Evolutionary conservation across 768 basidiomycete genomes (phyloP).

Genomic region (Crassisporium funariophilum): DNA sequence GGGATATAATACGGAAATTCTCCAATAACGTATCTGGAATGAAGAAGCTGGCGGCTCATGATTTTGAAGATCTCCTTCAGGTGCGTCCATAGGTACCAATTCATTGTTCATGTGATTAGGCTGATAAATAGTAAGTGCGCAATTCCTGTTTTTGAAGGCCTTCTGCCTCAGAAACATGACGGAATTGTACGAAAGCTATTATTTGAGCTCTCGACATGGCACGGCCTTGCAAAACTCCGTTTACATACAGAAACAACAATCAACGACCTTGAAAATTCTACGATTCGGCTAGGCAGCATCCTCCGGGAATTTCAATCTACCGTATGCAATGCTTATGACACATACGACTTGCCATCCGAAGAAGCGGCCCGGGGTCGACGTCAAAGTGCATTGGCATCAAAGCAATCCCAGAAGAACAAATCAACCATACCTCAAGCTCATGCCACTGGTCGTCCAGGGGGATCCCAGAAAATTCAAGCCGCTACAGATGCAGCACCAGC

Average conservation of each 20-base stretch:
- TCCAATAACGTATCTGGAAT: conserved; percentile 4
- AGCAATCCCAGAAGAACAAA: too few species aligned
- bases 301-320: conserved; percentile 24
- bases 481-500: not conserved
- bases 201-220: conserved; percentile 35
- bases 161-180: conserved; percentile 33
- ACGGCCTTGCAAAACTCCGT: conserved; percentile 34
- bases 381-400: conserved; percentile 8
- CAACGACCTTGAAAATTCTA: conserved; percentile 25
- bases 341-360: conserved; percentile 26
- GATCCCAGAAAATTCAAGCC: conserved; percentile 14
- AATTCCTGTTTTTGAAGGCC: conserved; percentile 37
- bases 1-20: not conserved
- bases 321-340: conserved; percentile 19
- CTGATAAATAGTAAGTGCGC: conserved; percentile 28
- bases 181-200: conserved; percentile 26
- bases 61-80: conserved; percentile 9
- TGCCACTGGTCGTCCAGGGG: too few species aligned
- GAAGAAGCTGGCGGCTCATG: conserved; percentile 9
- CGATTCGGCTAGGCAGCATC: conserved; percentile 27
- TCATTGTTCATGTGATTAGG: not conserved
- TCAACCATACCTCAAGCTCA: too few species aligned
- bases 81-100: not conserved
- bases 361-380: conserved; percentile 20
- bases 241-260: conserved; percentile 37